Base-by-base conservation (phyloP, 495 filamentous ascomycete genomes). In the Lasiosphaeria ovina region DNA sequence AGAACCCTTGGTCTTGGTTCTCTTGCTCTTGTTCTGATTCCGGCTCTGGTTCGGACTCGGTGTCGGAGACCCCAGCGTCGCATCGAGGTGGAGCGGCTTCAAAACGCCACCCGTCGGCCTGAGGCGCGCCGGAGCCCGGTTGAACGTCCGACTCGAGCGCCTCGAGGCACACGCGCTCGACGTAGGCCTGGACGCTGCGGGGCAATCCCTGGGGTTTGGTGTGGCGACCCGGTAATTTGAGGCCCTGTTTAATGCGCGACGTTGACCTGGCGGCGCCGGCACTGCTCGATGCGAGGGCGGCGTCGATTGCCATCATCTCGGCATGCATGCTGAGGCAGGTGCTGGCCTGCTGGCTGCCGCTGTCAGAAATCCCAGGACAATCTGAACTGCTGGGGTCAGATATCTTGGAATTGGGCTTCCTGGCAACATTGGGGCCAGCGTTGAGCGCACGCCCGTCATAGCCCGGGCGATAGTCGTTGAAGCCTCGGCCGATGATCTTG, bases 231-330 rank as follows among this genome's bases (percentile, higher is more conserved):
- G 74, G 66, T 78, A 79, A 69, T 74, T 73, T 74, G 65, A 74
- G 76, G 71, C 69, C 76, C 74, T 76, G 73, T 77, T 81, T 79
- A 76, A 80, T 65, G 63, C 64, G 75, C 32, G 73, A 75, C 54
- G 71, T 61, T 58, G 70, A 70, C 35, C 62, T 74, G 57, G 74
- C 73, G 53, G 75, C 71, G 56, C 24, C 24, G 24, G 24, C 24
- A 24, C 24, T 24, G 24, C 24, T 24, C 24, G 24, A 24, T 24
- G 74, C 69, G 54, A 83, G 75, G 58, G 81, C 80, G 33, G 74
- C 78, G 61, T 76, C 71, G 61, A 83, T 78, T 7, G 81, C 79
- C 80, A 82, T 82, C 77, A 82, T 83, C 73, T 82, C 79, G 35
- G 77, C 76, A 58, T 83, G 80, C 78, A 82, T 80, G 32, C 71